phyloP scores from a whole-genome alignment of 331 rosid genomes.

The Arachis monticola region DNA sequence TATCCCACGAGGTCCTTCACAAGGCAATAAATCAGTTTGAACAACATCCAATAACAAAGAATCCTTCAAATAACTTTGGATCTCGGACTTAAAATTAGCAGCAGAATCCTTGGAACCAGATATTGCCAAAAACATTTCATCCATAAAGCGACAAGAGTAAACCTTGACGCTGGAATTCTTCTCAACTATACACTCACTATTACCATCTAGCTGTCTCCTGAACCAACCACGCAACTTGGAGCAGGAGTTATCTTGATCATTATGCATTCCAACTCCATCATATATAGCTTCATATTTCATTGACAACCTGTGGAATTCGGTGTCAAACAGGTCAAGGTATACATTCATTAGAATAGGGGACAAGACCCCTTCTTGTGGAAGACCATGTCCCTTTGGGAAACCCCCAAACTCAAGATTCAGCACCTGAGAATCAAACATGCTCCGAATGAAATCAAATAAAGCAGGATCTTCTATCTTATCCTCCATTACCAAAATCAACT shows the following conservation, averaged over 20 bases:
- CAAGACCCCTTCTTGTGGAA: slow-evolving; percentile 91
- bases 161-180: slow-evolving; percentile 49
- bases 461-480: slow-evolving; percentile 76
- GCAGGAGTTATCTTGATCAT: slow-evolving; percentile 44
- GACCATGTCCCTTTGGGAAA: slow-evolving; percentile 87
- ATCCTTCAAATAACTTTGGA: slow-evolving; percentile 58
- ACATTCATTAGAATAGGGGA: slow-evolving; percentile 88
- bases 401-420: slow-evolving; percentile 91
- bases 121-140: slow-evolving; percentile 76
- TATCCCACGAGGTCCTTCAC: slow-evolving; percentile 51
- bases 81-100: slow-evolving; percentile 61
- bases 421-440: slow-evolving; percentile 71
- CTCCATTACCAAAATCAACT: slow-evolving; percentile 65
- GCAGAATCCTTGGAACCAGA: slow-evolving; percentile 81
- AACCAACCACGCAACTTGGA: slow-evolving; percentile 85
- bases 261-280: slow-evolving; percentile 31
- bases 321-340: slow-evolving; percentile 81
- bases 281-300: slow-evolving; percentile 82
- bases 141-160: slow-evolving; percentile 80
- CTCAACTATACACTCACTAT: slow-evolving; percentile 38
- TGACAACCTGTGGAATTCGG: slow-evolving; percentile 77
- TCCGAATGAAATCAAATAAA: slow-evolving; percentile 53
- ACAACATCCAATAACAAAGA: slow-evolving; percentile 71
- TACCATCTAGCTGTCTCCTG: slow-evolving; percentile 64
- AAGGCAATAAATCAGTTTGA: slow-evolving; percentile 57